phyloP scores from a whole-genome alignment of 2,329 filamentous ascomycete genomes.

The Neonectria faginata region DNA sequence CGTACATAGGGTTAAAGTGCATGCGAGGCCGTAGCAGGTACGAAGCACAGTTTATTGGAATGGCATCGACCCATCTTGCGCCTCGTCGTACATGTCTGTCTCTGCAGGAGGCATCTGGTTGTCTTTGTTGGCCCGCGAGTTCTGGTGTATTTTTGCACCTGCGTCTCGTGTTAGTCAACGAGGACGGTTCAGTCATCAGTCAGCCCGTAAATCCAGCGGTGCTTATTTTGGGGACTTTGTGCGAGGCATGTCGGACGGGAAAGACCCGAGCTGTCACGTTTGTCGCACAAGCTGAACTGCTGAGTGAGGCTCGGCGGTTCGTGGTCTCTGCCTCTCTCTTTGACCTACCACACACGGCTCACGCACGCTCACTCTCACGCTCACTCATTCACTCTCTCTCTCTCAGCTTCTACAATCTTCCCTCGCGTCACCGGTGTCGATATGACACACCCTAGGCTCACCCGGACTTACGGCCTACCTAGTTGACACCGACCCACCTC shows the following conservation, averaged over 20 bases:
- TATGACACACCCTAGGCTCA: slow-evolving; percentile 17
- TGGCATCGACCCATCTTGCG: background rate
- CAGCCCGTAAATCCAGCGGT: background rate
- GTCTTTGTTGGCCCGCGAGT: slow-evolving; percentile 2
- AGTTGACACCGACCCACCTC: slow-evolving; percentile 1
- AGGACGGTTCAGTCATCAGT: background rate
- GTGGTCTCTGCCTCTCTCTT: slow-evolving; percentile 7
- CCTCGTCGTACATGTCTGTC: slow-evolving; percentile 3
- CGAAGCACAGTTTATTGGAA: slow-evolving; percentile 3
- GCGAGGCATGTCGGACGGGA: slow-evolving; percentile 10
- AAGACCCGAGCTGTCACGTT: slow-evolving; percentile 3
- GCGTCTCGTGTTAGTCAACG: background rate
- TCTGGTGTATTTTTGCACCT: slow-evolving; percentile 1
- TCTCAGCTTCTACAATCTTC: slow-evolving; percentile 6
- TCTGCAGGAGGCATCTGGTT: slow-evolving; percentile 5
- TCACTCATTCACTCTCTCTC: background rate
- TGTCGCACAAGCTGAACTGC: slow-evolving; percentile 6
- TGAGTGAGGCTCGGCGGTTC: slow-evolving; percentile 6
- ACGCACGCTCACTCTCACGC: background rate
- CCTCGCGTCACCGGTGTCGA: slow-evolving; percentile 1
- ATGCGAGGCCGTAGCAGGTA: background rate
- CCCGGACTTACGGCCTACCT: slow-evolving; percentile 6
- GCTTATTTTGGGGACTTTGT: slow-evolving; percentile 13
- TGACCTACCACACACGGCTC: background rate
- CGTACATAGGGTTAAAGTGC: slow-evolving; percentile 9